Evolutionary conservation across 2,329 filamentous ascomycete species (phyloP).

Genomic region (Colletotrichum limetticola): DNA sequence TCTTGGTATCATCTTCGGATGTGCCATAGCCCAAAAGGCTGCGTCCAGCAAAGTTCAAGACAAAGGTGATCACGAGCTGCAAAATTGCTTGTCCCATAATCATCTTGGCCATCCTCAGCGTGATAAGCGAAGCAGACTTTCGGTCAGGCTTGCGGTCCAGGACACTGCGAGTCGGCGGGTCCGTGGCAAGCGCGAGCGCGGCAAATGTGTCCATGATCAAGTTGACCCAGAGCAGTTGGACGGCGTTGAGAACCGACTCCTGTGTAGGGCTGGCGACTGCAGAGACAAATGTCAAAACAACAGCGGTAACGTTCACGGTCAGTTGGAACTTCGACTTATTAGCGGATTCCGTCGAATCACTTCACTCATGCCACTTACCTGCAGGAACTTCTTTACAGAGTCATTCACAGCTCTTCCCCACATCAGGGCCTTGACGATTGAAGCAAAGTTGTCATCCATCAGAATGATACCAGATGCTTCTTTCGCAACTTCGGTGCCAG

Average conservation of each 20-base stretch:
- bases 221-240: constrained; percentile 72
- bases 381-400: constrained; percentile 72
- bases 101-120: constrained; percentile 67
- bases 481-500: constrained; percentile 73
- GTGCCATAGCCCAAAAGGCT: constrained; percentile 3
- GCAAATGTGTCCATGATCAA: constrained; percentile 73
- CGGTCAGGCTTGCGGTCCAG: constrained; percentile 60
- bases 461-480: constrained; percentile 71
- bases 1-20: constrained; percentile 40
- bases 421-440: constrained; percentile 70
- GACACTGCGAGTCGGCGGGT: constrained; percentile 45
- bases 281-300: constrained; percentile 68
- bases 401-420: constrained; percentile 74
- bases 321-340: constrained; percentile 67
- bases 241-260: constrained; percentile 66
- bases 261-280: constrained; percentile 61
- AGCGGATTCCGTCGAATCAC: constrained; percentile 62
- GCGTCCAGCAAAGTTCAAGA: constrained; percentile 27
- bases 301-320: constrained; percentile 72
- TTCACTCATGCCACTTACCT: constrained; percentile 46
- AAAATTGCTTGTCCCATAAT: constrained; percentile 71
- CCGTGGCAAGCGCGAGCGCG: constrained; percentile 57
- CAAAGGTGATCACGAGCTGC: constrained; percentile 66
- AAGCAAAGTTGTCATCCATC: constrained; percentile 72
- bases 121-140: constrained; percentile 33